Evolutionary conservation across 1,139 yeast species (phyloP).

Genomic region (Casaregolazyma suthepensis): DNA sequence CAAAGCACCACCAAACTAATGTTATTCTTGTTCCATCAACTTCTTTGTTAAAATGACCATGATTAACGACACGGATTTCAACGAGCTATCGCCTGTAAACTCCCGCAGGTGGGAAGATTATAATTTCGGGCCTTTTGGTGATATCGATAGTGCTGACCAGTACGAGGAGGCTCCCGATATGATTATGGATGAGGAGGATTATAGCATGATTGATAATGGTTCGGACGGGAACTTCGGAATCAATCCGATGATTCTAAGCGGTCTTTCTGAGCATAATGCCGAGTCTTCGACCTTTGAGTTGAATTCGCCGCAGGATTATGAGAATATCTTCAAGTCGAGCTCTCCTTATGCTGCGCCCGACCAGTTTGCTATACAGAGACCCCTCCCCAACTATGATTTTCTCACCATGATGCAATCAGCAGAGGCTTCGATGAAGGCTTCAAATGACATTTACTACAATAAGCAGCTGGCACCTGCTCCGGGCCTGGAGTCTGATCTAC

Average conservation of each 20-base stretch:
- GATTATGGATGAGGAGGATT: conserved; percentile 7
- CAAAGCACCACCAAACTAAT: background rate
- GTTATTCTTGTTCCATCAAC: background rate
- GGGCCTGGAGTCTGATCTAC: conserved; percentile 10
- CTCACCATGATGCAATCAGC: conserved; percentile 17
- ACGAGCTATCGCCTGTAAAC: conserved; percentile 6
- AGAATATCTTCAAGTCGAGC: conserved; percentile 3
- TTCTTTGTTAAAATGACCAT: conserved; percentile 3
- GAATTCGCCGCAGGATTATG: background rate
- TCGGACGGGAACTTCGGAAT: background rate
- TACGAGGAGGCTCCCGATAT: conserved; percentile 2
- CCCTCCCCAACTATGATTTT: background rate
- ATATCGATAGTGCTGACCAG: background rate
- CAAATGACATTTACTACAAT: conserved; percentile 16
- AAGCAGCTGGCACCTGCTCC: conserved; percentile 6
- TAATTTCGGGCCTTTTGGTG: background rate
- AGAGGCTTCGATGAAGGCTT: conserved; percentile 20
- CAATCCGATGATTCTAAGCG: background rate
- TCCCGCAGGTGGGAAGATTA: conserved; percentile 6
- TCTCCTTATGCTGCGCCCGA: conserved; percentile 8
- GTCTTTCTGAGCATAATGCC: background rate
- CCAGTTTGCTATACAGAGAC: background rate
- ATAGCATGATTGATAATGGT: conserved; percentile 4
- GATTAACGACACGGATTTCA: conserved; percentile 7
- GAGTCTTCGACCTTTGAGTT: conserved; percentile 6